Evolutionary conservation across 176 grass and related monocot species (phyloP).

Genomic region (Metroxylon sagu): DNA sequence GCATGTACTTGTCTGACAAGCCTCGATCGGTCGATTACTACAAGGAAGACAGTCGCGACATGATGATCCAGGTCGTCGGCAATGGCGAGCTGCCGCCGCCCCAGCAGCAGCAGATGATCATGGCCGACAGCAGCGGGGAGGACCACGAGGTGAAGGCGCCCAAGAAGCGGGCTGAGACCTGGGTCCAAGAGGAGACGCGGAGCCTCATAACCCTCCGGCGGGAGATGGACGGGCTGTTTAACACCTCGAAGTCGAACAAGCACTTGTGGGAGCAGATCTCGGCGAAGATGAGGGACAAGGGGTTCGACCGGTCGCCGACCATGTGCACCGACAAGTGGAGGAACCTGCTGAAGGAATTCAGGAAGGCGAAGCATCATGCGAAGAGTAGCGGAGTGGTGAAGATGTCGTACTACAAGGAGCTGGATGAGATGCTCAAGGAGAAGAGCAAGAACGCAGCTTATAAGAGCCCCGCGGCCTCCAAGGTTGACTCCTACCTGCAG

Average conservation of each 20-base stretch:
- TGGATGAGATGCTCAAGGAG: constrained; percentile 88
- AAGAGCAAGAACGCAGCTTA: constrained; percentile 35
- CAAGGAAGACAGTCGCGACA: background rate
- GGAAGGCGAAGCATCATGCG: constrained; percentile 81
- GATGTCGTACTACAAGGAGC: constrained; percentile 96
- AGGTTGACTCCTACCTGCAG: constrained; percentile 80
- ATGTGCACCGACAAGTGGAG: constrained; percentile 99
- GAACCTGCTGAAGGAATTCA: constrained; percentile 95
- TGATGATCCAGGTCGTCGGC: too few species aligned
- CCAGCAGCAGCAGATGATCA: constrained; percentile 31
- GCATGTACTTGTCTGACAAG: constrained; percentile 26
- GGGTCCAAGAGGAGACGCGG: constrained; percentile 85
- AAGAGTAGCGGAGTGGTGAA: constrained; percentile 54
- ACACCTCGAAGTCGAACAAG: constrained; percentile 97
- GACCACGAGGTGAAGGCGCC: constrained; percentile 49
- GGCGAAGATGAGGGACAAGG: constrained; percentile 76
- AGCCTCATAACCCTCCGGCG: constrained; percentile 67
- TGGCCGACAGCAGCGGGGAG: constrained; percentile 60
- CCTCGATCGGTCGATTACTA: constrained; percentile 9
- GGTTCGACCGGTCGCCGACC: constrained; percentile 84
- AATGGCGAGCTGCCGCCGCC: constrained; percentile 26
- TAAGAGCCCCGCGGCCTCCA: constrained; percentile 40
- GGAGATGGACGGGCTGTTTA: constrained; percentile 82
- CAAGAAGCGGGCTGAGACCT: constrained; percentile 98
- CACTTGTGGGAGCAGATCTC: constrained; percentile 98